Conservation (phyloP, 495 filamentous ascomycete species). For the Glarea lozoyensis region DNA sequence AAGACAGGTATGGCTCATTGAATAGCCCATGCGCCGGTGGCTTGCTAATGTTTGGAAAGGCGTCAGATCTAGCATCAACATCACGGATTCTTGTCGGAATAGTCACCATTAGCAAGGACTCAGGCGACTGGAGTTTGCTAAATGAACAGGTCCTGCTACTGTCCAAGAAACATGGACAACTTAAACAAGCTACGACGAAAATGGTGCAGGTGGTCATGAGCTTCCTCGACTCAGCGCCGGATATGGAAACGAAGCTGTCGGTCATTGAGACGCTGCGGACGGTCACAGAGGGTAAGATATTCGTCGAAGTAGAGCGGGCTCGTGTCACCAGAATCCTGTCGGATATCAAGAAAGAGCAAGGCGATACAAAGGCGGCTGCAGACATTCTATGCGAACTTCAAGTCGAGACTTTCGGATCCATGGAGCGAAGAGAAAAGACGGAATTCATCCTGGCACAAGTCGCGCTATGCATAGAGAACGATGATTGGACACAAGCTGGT, state of each 20-base stretch:
- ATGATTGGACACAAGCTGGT: conserved; percentile 90
- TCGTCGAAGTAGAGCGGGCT: conserved; percentile 95
- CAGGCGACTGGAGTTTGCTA: conserved; percentile 83
- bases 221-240: conserved; percentile 75
- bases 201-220: conserved; percentile 97
- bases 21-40: conserved; percentile 11
- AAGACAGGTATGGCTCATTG: conserved; percentile 61
- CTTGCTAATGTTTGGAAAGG: conserved; percentile 37
- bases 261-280: conserved; percentile 92
- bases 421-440: conserved; percentile 93
- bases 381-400: conserved; percentile 95
- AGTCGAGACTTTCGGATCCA: conserved; percentile 97
- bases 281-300: conserved; percentile 99
- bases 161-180: conserved; percentile 98
- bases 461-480: conserved; percentile 85
- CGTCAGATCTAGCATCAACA: conserved; percentile 90
- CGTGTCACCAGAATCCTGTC: conserved; percentile 91
- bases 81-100: conserved; percentile 78
- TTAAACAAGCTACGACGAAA: conserved; percentile 96
- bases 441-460: conserved; percentile 98
- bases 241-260: conserved; percentile 75
- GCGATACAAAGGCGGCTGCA: conserved; percentile 79
- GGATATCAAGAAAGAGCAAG: conserved; percentile 92
- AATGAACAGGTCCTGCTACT: conserved; percentile 93
- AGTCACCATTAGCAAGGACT: conserved; percentile 88